Conservation (phyloP, 768 basidiomycete genomes). For the Thelephora ganbajun region DNA sequence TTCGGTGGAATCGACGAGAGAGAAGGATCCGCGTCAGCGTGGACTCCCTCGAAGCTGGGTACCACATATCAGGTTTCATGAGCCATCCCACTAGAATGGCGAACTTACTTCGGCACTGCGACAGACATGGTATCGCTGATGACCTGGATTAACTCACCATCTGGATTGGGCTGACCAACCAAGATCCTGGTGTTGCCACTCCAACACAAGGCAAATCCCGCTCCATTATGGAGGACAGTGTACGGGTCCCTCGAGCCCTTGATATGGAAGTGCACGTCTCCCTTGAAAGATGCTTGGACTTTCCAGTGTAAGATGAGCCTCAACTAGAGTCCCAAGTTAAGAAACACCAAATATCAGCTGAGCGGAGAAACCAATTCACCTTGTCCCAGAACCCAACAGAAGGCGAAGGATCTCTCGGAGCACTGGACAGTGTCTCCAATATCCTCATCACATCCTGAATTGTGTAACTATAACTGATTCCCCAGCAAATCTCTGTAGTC, state of each 20-base stretch:
- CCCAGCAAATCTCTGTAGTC: slow-evolving; percentile 76
- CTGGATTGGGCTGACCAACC: slow-evolving; percentile 55
- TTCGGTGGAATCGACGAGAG: neutral
- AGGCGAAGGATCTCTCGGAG: slow-evolving; percentile 71
- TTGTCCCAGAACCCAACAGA: slow-evolving; percentile 94
- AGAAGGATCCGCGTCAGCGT: neutral
- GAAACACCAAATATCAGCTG: neutral
- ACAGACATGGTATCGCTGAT: slow-evolving; percentile 68
- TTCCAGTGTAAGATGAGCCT: slow-evolving; percentile 80
- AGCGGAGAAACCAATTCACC: slow-evolving; percentile 27
- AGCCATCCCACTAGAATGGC: neutral
- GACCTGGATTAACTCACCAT: slow-evolving; percentile 73
- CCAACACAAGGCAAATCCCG: slow-evolving; percentile 84
- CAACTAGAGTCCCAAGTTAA: slow-evolving; percentile 26
- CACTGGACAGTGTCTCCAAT: slow-evolving; percentile 65
- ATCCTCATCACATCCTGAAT: slow-evolving; percentile 80
- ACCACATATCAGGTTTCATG: neutral
- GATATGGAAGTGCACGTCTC: slow-evolving; percentile 66
- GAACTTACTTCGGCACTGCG: slow-evolving; percentile 72
- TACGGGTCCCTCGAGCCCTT: slow-evolving; percentile 88
- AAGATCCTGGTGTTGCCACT: slow-evolving; percentile 56
- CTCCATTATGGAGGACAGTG: slow-evolving; percentile 48
- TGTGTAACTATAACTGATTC: slow-evolving; percentile 72
- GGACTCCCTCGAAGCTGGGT: neutral
- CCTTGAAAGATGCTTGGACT: slow-evolving; percentile 46